These are phyloP conservation scores for Pittosporum tobira DNA, from an alignment of 129 eudicot species.

Conservation along the genomic window DNA sequence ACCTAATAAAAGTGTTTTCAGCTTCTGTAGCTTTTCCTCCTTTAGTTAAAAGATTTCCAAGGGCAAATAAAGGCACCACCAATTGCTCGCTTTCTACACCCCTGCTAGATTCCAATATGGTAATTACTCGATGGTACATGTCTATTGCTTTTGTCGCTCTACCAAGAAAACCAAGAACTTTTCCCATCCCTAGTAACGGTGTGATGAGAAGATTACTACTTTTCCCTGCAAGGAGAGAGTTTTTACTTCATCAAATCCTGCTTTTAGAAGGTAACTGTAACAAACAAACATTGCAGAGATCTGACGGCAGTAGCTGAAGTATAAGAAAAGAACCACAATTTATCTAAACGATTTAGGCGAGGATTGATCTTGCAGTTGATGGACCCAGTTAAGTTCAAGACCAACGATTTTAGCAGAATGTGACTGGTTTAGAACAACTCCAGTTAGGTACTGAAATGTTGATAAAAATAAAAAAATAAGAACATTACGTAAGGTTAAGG, in stretches of 20 bases:
- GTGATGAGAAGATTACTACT: conserved; percentile 44
- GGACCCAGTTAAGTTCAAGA: not conserved
- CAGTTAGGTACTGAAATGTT: not conserved
- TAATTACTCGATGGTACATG: conserved; percentile 47
- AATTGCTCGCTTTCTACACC: conserved; percentile 54
- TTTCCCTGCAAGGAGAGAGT: conserved; percentile 32
- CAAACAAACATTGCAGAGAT: not conserved
- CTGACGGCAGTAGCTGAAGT: not conserved
- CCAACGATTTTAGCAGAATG: not conserved
- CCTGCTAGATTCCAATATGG: conserved; percentile 39
- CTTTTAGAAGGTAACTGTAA: not conserved
- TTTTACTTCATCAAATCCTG: not conserved
- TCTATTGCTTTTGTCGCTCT: conserved; percentile 56
- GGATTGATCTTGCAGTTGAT: not conserved
- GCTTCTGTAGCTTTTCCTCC: conserved; percentile 67
- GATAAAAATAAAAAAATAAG: no score
- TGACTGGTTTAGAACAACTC: not conserved
- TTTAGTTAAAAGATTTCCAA: conserved; percentile 59
- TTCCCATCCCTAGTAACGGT: conserved; percentile 74
- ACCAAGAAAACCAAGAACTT: conserved; percentile 47
- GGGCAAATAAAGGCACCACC: conserved; percentile 56
- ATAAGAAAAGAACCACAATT: not conserved
- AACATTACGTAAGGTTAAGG: no score
- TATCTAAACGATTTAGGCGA: not conserved
- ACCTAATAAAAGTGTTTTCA: conserved; percentile 56